Evolutionary conservation across 331 rosid genomes (phyloP).

Genomic region (Erythrophleum ivorense): DNA sequence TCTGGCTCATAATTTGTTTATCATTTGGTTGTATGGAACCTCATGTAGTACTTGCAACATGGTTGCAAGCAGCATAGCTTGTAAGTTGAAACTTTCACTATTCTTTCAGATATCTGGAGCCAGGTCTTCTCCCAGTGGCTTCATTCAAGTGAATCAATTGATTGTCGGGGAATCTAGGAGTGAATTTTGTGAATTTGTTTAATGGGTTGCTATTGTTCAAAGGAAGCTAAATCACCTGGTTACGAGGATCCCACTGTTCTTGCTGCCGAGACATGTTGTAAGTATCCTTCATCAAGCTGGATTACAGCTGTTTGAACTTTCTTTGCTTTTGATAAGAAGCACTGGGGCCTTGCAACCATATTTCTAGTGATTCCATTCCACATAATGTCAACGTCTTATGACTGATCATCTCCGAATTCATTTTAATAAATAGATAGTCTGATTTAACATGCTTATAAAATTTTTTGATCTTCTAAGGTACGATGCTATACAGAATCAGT

Average conservation of each 20-base stretch:
- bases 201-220: constrained; percentile 80
- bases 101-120: constrained; percentile 25
- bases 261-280: constrained; percentile 90
- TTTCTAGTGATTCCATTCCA: not conserved
- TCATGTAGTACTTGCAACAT: constrained; percentile 8
- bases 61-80: not conserved
- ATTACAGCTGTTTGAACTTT: constrained; percentile 33
- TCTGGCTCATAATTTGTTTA: not conserved
- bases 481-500: not conserved
- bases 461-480: not conserved
- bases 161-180: constrained; percentile 33
- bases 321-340: constrained; percentile 14
- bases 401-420: not conserved
- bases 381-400: constrained; percentile 1
- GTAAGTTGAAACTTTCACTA: constrained; percentile 14
- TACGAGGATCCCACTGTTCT: constrained; percentile 77
- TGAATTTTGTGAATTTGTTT: constrained; percentile 41
- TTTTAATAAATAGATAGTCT: not conserved
- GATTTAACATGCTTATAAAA: not conserved
- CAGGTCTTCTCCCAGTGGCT: constrained; percentile 24
- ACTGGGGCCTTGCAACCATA: not conserved
- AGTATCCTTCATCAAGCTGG: constrained; percentile 51
- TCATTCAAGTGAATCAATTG: constrained; percentile 24
- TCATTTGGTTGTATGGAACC: not conserved
- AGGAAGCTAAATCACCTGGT: constrained; percentile 53